These are phyloP conservation scores for Powellomyces hirtus DNA, from an alignment of 192 early-diverging fungal species.

Conservation along the genomic window DNA sequence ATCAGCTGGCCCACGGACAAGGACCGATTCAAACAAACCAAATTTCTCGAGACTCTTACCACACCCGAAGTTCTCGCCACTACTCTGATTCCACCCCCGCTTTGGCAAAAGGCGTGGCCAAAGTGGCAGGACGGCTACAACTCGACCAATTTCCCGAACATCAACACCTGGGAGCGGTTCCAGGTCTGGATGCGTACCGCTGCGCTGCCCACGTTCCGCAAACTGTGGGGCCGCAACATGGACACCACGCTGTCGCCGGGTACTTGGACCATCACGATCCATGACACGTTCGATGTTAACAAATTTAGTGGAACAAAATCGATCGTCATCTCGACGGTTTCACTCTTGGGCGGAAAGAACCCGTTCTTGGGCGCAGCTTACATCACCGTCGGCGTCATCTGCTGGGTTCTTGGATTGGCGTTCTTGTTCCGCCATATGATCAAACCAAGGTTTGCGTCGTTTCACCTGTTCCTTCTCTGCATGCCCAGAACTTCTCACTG, in stretches of 20 bases:
- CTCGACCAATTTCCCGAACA: slow-evolving; percentile 56
- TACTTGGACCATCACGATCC: slow-evolving; percentile 8
- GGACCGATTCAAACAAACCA: slow-evolving; percentile 37
- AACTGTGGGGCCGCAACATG: slow-evolving; percentile 73
- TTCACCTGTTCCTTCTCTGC: background rate
- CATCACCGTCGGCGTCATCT: slow-evolving; percentile 88
- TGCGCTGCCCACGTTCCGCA: slow-evolving; percentile 93
- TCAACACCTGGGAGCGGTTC: slow-evolving; percentile 76
- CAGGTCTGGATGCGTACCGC: slow-evolving; percentile 99
- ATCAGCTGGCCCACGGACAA: slow-evolving; percentile 88
- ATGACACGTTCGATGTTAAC: slow-evolving; percentile 69
- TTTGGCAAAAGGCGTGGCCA: slow-evolving; percentile 73
- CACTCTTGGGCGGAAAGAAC: slow-evolving; percentile 95
- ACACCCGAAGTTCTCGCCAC: slow-evolving; percentile 39
- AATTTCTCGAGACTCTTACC: slow-evolving; percentile 32
- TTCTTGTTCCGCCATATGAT: slow-evolving; percentile 91
- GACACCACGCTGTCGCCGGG: slow-evolving; percentile 1
- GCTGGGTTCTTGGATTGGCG: slow-evolving; percentile 81
- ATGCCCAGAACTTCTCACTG: slow-evolving; percentile 9
- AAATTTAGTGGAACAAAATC: slow-evolving; percentile 94
- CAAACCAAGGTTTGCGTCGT: slow-evolving; percentile 71
- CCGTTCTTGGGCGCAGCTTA: slow-evolving; percentile 94
- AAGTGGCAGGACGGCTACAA: slow-evolving; percentile 51
- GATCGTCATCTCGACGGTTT: slow-evolving; percentile 89
- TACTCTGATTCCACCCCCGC: slow-evolving; percentile 75